A percentile compares a stretch with the other conserved stretches of the same genome.
Conservation (phyloP, 163 green algal species). For the Prototheca wickerhamii region DNA sequence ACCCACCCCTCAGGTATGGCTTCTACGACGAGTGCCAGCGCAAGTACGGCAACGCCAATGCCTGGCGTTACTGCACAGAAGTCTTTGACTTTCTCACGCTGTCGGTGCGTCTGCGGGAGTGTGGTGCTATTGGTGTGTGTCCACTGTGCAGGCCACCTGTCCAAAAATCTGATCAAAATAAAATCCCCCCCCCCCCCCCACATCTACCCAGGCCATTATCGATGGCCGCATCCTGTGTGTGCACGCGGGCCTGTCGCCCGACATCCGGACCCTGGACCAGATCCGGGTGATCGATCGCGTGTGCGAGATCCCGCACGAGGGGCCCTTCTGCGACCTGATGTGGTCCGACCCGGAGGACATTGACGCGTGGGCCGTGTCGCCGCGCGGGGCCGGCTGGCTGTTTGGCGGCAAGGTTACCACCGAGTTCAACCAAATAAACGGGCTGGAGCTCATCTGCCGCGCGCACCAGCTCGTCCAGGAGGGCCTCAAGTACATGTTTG, state of each 20-base stretch:
- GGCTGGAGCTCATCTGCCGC: constrained; percentile 88
- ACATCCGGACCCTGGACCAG: constrained; percentile 95
- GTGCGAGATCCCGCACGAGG: constrained; percentile 98
- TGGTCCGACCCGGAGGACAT: constrained; percentile 99
- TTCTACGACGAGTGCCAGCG: constrained; percentile 99
- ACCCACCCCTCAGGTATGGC: constrained; percentile 74
- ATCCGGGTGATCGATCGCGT: constrained; percentile 93
- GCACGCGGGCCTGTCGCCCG: constrained; percentile 94
- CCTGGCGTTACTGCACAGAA: constrained; percentile 91
- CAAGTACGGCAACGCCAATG: constrained; percentile 99
- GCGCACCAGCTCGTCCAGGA: constrained; percentile 98
- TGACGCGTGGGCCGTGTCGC: constrained; percentile 90
- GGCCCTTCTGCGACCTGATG: constrained; percentile 96
- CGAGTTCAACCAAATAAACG: constrained; percentile 98
- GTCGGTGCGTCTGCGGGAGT: constrained; percentile 54
- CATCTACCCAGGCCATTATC: constrained; percentile 75
- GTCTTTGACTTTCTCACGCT: constrained; percentile 99
- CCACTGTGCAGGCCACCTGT: not conserved
- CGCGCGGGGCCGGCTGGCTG: constrained; percentile 86
- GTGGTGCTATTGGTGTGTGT: no score
- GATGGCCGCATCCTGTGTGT: constrained; percentile 91
- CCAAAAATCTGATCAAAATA: not conserved
- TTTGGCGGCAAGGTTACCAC: constrained; percentile 83
- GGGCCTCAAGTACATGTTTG: constrained; percentile 99
- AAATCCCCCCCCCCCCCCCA: not conserved